A percentile compares a stretch with the other conserved stretches of the same genome.
Evolutionary conservation across 1,284 basidiomycete genomes (phyloP).

Genomic region (Heterobasidion parviporum): DNA sequence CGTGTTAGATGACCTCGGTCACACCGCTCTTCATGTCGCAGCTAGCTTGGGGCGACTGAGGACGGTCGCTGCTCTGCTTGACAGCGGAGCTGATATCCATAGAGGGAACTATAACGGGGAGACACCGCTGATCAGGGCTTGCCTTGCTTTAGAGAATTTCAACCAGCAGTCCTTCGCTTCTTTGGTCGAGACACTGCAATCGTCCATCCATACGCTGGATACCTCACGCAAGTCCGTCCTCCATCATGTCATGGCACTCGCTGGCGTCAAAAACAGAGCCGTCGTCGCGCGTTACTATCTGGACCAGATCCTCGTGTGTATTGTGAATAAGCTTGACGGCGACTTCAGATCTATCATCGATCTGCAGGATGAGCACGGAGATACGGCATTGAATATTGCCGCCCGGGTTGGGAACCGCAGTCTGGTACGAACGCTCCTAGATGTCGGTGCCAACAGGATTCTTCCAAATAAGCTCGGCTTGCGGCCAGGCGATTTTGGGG

Average conservation of each 20-base stretch:
- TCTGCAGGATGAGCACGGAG: slow-evolving; percentile 92
- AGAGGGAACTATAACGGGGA: slow-evolving; percentile 93
- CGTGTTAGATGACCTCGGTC: slow-evolving; percentile 89
- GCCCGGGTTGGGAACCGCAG: slow-evolving; percentile 89
- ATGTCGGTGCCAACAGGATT: slow-evolving; percentile 89
- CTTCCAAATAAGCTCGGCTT: slow-evolving; percentile 93
- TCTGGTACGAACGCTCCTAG: slow-evolving; percentile 81
- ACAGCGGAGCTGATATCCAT: slow-evolving; percentile 75
- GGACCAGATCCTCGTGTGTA: slow-evolving; percentile 82
- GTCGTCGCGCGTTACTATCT: slow-evolving; percentile 87
- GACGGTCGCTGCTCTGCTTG: slow-evolving; percentile 62
- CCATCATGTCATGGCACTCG: slow-evolving; percentile 92
- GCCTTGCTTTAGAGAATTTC: slow-evolving; percentile 83
- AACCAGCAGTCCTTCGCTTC: slow-evolving; percentile 72
- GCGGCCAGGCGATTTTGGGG: slow-evolving; percentile 88
- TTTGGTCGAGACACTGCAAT: slow-evolving; percentile 57
- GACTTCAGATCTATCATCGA: slow-evolving; percentile 82
- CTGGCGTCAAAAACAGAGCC: slow-evolving; percentile 85
- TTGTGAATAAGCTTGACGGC: slow-evolving; percentile 63
- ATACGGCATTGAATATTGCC: slow-evolving; percentile 93
- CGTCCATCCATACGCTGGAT: slow-evolving; percentile 85
- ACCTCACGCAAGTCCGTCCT: slow-evolving; percentile 83
- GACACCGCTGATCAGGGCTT: slow-evolving; percentile 89
- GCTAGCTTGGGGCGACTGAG: slow-evolving; percentile 74
- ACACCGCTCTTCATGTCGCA: slow-evolving; percentile 92